A percentile compares a stretch with the other conserved stretches of the same genome.
Evolutionary conservation across 2,329 filamentous ascomycete genomes (phyloP).

Genomic region (Cercospora zeina): DNA sequence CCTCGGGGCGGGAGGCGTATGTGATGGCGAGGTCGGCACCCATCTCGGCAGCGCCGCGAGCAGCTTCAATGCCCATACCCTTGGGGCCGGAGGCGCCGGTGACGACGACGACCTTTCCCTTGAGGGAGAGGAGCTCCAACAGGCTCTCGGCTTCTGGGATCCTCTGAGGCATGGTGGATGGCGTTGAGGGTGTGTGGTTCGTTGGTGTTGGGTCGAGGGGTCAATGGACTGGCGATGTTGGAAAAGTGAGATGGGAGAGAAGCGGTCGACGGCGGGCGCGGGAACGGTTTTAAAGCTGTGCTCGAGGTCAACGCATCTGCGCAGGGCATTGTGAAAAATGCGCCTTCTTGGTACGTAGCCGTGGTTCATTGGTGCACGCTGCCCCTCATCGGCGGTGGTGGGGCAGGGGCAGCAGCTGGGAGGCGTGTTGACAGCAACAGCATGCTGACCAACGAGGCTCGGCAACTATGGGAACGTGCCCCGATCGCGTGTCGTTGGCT

Average conservation of each 20-base stretch:
- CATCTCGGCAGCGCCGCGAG: conserved; percentile 64
- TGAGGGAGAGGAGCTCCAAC: conserved; percentile 55
- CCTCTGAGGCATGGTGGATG: conserved; percentile 52
- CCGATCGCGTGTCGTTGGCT: background rate
- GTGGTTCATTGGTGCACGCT: conserved; percentile 18
- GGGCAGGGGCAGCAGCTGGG: conserved; percentile 4
- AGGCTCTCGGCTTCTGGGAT: conserved; percentile 59
- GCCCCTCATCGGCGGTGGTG: conserved; percentile 19
- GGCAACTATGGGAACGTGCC: background rate
- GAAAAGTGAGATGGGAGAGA: conserved; percentile 9
- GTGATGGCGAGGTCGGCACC: conserved; percentile 67
- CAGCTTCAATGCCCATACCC: conserved; percentile 68
- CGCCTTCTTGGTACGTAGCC: conserved; percentile 20
- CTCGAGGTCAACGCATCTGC: conserved; percentile 12
- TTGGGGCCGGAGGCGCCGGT: conserved; percentile 61
- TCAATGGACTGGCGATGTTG: background rate
- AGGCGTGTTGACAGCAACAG: conserved; percentile 13
- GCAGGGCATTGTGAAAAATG: conserved; percentile 18
- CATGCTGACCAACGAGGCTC: conserved; percentile 12
- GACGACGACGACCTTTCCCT: conserved; percentile 56
- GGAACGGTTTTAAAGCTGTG: conserved; percentile 21
- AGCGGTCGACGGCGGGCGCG: conserved; percentile 8
- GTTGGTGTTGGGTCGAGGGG: conserved; percentile 13
- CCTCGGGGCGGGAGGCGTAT: conserved; percentile 61
- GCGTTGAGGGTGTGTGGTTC: background rate